phyloP scores from a whole-genome alignment of 2,329 filamentous ascomycete genomes.

The Trichoderma arundinaceum region DNA sequence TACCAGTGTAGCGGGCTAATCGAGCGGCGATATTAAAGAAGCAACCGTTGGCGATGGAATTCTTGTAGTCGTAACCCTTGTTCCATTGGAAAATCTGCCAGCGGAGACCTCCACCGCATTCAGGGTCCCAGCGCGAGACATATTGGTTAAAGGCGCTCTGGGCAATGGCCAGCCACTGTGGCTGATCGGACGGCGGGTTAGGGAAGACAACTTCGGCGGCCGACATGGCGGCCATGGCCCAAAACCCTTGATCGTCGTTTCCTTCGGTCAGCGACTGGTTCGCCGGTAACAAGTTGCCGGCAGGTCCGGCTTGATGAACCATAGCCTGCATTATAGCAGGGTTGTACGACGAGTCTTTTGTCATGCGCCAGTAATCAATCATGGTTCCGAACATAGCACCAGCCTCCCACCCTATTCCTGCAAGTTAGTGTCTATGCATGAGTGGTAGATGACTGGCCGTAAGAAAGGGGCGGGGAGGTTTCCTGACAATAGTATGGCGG shows the following conservation, averaged over 20 bases:
- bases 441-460: slow-evolving; percentile 39
- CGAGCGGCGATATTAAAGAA: slow-evolving; percentile 74
- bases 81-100: slow-evolving; percentile 89
- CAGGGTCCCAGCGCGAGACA: slow-evolving; percentile 69
- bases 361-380: slow-evolving; percentile 75
- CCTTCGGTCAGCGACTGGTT: slow-evolving; percentile 67
- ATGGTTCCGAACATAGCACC: slow-evolving; percentile 73
- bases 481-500: slow-evolving; percentile 67
- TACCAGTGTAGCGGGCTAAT: slow-evolving; percentile 77
- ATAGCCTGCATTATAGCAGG: slow-evolving; percentile 63
- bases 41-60: slow-evolving; percentile 71
- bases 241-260: slow-evolving; percentile 83
- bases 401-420: slow-evolving; percentile 67
- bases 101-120: slow-evolving; percentile 75
- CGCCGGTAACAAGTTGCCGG: slow-evolving; percentile 68
- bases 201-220: slow-evolving; percentile 79
- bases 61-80: slow-evolving; percentile 72
- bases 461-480: slow-evolving; percentile 33
- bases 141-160: slow-evolving; percentile 84
- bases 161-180: slow-evolving; percentile 76
- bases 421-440: slow-evolving; percentile 32
- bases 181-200: slow-evolving; percentile 64
- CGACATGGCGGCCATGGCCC: slow-evolving; percentile 81
- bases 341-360: slow-evolving; percentile 70
- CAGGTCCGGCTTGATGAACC: slow-evolving; percentile 64